Conservation (phyloP, 805 yeast genomes). For the Teunomyces funiuensis region DNA sequence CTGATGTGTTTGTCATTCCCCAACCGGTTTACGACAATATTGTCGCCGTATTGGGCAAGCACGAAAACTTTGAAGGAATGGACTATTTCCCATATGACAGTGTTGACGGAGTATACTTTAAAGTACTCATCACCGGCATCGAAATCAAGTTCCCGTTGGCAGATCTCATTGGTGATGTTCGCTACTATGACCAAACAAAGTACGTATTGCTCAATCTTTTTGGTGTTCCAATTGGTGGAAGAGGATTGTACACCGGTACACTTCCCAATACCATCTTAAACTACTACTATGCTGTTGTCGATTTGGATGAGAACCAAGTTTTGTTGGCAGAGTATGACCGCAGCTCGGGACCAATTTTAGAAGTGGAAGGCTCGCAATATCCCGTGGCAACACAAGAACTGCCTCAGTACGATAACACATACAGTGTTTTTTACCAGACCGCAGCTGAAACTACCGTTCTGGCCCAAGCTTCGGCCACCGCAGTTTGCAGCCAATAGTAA, state of each 20-base stretch:
- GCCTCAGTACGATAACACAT: slow-evolving; percentile 8
- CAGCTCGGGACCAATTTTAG: slow-evolving; percentile 2
- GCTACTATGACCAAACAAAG: slow-evolving; percentile 9
- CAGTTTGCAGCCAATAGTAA: background rate
- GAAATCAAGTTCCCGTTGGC: slow-evolving; percentile 10
- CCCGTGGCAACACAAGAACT: slow-evolving; percentile 14
- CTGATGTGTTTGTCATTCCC: slow-evolving; percentile 16
- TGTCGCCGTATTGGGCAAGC: slow-evolving; percentile 10
- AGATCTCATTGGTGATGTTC: slow-evolving; percentile 14
- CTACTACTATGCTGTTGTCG: slow-evolving; percentile 17
- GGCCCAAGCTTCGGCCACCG: background rate
- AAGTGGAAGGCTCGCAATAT: slow-evolving; percentile 8
- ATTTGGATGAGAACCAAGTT: slow-evolving; percentile 14
- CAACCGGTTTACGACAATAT: slow-evolving; percentile 14
- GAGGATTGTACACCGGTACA: slow-evolving; percentile 12
- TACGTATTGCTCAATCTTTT: slow-evolving; percentile 12
- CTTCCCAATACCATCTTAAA: slow-evolving; percentile 18
- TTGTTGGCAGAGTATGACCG: slow-evolving; percentile 13
- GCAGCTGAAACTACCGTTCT: slow-evolving; percentile 3
- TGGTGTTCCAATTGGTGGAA: slow-evolving; percentile 12
- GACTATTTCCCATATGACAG: slow-evolving; percentile 8
- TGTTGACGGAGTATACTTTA: slow-evolving; percentile 4
- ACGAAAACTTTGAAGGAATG: slow-evolving; percentile 4
- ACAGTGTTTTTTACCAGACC: slow-evolving; percentile 10
- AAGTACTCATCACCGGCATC: slow-evolving; percentile 14